phyloP scores from a whole-genome alignment of 441 rosid species.

The Adansonia grandidieri region DNA sequence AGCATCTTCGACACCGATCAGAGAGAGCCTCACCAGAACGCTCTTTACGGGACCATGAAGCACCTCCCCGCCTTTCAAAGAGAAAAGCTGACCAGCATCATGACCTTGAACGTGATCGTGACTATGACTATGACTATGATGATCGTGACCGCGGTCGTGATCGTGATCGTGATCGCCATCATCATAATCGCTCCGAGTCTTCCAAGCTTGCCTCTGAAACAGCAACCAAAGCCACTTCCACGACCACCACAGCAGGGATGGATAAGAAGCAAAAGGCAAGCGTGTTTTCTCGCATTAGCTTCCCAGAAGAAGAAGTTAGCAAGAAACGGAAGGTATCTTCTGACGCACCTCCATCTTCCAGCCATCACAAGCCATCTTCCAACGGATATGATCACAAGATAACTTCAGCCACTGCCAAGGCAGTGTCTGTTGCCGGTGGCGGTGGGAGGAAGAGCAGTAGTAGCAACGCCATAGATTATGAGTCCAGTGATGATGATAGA shows the following conservation, averaged over 20 bases:
- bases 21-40: slow-evolving; percentile 50
- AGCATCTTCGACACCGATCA: slow-evolving; percentile 33
- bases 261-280: slow-evolving; percentile 64
- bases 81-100: slow-evolving; percentile 62
- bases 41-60: slow-evolving; percentile 37
- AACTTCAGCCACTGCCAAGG: slow-evolving; percentile 32
- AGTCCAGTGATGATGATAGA: slow-evolving; percentile 87
- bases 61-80: slow-evolving; percentile 52
- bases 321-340: slow-evolving; percentile 61
- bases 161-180: slow-evolving; percentile 48
- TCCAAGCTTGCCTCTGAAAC: slow-evolving; percentile 37
- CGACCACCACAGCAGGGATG: slow-evolving; percentile 33
- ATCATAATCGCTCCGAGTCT: slow-evolving; percentile 42
- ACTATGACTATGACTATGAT: slow-evolving; percentile 37
- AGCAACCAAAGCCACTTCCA: slow-evolving; percentile 38
- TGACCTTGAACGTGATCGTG: slow-evolving; percentile 48
- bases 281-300: slow-evolving; percentile 94
- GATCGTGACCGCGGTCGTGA: slow-evolving; percentile 40
- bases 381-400: slow-evolving; percentile 46
- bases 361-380: slow-evolving; percentile 40
- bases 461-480: slow-evolving; percentile 55
- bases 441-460: slow-evolving; percentile 40
- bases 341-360: slow-evolving; percentile 24
- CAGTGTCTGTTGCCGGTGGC: slow-evolving; percentile 18
- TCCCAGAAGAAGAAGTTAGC: slow-evolving; percentile 64